Conservation (phyloP, 495 filamentous ascomycete species). For the Saxophila tyrrhenica region DNA sequence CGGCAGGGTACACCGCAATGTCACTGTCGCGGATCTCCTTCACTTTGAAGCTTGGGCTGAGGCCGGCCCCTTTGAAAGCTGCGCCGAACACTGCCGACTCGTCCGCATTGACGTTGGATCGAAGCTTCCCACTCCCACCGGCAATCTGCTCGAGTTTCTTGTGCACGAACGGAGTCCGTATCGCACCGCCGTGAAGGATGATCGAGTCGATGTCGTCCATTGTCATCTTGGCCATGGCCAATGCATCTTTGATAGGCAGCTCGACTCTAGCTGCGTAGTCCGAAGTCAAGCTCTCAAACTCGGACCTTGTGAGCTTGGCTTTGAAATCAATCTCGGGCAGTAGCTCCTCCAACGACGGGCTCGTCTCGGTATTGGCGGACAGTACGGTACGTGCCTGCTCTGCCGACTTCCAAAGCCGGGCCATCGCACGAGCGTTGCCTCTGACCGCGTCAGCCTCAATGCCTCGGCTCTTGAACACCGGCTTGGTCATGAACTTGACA, state of each 20-base stretch:
- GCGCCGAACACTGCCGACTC: constrained; percentile 96
- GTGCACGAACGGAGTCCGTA: constrained; percentile 90
- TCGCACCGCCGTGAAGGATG: constrained; percentile 83
- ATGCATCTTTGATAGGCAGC: constrained; percentile 58
- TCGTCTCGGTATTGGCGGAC: constrained; percentile 80
- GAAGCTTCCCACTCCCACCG: constrained; percentile 63
- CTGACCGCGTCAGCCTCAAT: constrained; percentile 49
- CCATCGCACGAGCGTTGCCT: constrained; percentile 68
- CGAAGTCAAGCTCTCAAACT: constrained; percentile 74
- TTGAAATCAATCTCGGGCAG: constrained; percentile 87
- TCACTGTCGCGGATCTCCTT: constrained; percentile 86
- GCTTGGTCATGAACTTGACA: constrained; percentile 57
- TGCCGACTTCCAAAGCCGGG: constrained; percentile 84
- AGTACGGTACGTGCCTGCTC: constrained; percentile 80
- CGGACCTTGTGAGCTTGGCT: constrained; percentile 72
- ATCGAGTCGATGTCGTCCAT: constrained; percentile 75
- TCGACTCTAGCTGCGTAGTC: constrained; percentile 56
- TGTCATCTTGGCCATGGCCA: constrained; percentile 58
- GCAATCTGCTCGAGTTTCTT: constrained; percentile 69
- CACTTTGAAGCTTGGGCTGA: constrained; percentile 89
- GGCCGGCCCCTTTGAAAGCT: constrained; percentile 80
- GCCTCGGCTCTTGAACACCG: constrained; percentile 56
- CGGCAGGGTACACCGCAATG: constrained; percentile 55
- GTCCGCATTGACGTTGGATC: constrained; percentile 91
- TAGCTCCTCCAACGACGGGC: constrained; percentile 70